Evolutionary conservation across 768 basidiomycete genomes (phyloP).

Genomic region (Boletus sp.): DNA sequence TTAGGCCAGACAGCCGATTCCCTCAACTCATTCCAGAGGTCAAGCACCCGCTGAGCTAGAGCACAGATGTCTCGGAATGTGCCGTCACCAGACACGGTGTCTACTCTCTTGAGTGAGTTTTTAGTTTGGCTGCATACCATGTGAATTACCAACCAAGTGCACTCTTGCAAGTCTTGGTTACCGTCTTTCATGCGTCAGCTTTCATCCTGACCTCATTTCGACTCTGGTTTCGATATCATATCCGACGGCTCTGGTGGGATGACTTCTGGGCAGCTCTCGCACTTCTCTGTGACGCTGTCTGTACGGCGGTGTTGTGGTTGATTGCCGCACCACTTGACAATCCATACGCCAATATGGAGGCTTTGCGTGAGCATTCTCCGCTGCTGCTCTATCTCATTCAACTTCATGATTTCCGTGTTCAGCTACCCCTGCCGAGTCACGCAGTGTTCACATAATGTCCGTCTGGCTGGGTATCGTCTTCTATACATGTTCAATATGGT

Average conservation of each 20-base stretch:
- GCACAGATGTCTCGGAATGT: not conserved
- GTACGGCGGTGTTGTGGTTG: slow-evolving; percentile 14
- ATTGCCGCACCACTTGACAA: slow-evolving; percentile 27
- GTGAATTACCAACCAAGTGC: not conserved
- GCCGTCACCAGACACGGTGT: slow-evolving; percentile 13
- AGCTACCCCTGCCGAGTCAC: slow-evolving; percentile 17
- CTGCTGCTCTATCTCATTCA: not conserved
- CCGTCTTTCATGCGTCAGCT: slow-evolving; percentile 19
- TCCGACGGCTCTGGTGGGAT: slow-evolving; percentile 29
- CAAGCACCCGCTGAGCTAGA: not conserved
- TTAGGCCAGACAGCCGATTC: not conserved
- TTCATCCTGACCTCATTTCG: slow-evolving; percentile 24
- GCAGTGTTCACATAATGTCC: slow-evolving; percentile 15
- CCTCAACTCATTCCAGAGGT: not conserved
- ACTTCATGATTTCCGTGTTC: slow-evolving; percentile 23
- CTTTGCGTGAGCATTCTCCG: slow-evolving; percentile 10
- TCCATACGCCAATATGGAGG: slow-evolving; percentile 6
- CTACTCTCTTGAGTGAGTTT: slow-evolving; percentile 17
- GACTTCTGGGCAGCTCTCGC: slow-evolving; percentile 25
- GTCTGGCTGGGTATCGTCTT: slow-evolving; percentile 20
- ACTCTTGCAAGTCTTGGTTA: slow-evolving; percentile 12
- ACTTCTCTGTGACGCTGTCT: slow-evolving; percentile 7
- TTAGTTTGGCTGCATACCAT: not conserved
- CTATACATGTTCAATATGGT: slow-evolving; percentile 28
- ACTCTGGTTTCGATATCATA: slow-evolving; percentile 24